Base-by-base conservation (phyloP, 495 filamentous ascomycete species). In the Penicillium canariense region DNA sequence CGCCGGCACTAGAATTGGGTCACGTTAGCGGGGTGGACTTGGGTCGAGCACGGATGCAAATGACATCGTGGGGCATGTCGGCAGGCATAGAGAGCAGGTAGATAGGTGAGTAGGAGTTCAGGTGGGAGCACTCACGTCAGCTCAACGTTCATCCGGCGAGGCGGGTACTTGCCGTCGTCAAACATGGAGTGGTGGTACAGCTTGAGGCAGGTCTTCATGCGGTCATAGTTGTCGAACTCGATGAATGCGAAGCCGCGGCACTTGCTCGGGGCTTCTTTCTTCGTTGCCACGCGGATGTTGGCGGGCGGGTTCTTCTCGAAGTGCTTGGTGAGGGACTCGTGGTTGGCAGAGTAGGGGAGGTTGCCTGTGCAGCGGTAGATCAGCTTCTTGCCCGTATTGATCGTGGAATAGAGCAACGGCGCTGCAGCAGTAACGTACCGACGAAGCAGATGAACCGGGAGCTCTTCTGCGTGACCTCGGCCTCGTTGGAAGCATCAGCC, bases 201-300 rank as follows among this genome's bases (percentile, higher is more conserved):
- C 68, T 89, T 87, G 58, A 98, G 77, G 62, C 90, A 95, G 43
- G 89, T 92, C 79, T 96, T 88, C 91, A 97, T 96, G 66, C 86
- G 84, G 72, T 96, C 90, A 74, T 84, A 96, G 43, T 82, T 76
- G 53, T 84, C 87, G 60, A 98, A 97, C 72, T 98, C 94, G 54
- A 98, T 77, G 70, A 98, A 98, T 4, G 90, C 94, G 57, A 87
- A 88, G 27, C 94, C 94, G 60, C 90, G 91, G 55, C 85, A 89
- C 56, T 87, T 88, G 25, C 68, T 72, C 14, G 85, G 80, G 47
- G 86, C 79, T 36, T 82, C 78, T 59, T 86, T 87, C 63, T 90
- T 74, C 14, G 87, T 91, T 23, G 87, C 81, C 26, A 90, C 82
- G 1, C 94, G 89, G 48, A 97, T 78, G 10, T 80, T 81, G 15